Evolutionary conservation across 2,329 filamentous ascomycete species (phyloP).

Genomic region (Ophiocordyceps camponoti-rufipedis): DNA sequence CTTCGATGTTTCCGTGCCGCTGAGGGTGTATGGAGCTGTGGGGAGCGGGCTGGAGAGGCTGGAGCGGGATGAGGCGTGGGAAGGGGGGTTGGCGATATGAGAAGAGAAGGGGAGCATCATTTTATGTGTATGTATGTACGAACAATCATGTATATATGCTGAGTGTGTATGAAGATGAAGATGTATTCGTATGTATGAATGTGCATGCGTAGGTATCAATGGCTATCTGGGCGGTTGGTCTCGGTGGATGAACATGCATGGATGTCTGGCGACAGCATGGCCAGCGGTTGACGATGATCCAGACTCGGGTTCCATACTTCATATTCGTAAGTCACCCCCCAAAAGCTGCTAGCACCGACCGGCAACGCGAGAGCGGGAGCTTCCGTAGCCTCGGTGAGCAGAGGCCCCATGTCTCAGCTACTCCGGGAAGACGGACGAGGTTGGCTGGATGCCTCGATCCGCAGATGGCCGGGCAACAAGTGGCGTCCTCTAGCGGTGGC

Average conservation of each 20-base stretch:
- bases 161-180: not conserved
- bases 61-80: constrained; percentile 34
- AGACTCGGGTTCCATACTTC: too few relatives aligned
- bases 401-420: not conserved
- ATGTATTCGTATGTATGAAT: too few relatives aligned
- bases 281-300: too few relatives aligned
- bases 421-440: too few relatives aligned
- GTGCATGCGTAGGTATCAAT: too few relatives aligned
- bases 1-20: constrained; percentile 73
- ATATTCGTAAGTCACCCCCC: too few relatives aligned
- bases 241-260: too few relatives aligned
- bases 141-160: not conserved
- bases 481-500: too few relatives aligned
- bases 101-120: not conserved
- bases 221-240: too few relatives aligned
- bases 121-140: not conserved
- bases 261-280: too few relatives aligned
- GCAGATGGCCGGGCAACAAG: too few relatives aligned
- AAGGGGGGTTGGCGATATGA: constrained; percentile 24
- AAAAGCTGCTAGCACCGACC: not conserved
- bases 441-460: too few relatives aligned
- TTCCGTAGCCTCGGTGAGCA: not conserved
- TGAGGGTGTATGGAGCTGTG: constrained; percentile 58
- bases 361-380: not conserved
- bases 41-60: constrained; percentile 36